Percentiles rank a stretch among this genome's conserved stretches.
phyloP scores from a whole-genome alignment of 2,329 filamentous ascomycete genomes.

The Epichloe amarillans region DNA sequence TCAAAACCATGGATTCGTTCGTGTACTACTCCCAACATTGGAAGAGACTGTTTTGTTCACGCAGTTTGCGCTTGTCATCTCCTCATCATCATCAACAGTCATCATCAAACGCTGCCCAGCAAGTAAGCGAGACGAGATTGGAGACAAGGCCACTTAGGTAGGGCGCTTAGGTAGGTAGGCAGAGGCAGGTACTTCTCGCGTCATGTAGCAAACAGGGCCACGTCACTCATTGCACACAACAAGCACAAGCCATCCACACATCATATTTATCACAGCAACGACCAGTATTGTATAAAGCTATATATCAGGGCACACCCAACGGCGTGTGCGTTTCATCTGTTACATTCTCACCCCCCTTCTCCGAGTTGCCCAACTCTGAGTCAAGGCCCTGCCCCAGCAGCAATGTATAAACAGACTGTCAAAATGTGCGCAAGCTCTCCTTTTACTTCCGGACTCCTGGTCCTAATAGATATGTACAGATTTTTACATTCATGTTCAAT shows the following conservation, averaged over 20 bases:
- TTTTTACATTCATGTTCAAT: conserved; percentile 9
- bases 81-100: too few species aligned
- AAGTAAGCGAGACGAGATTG: too few species aligned
- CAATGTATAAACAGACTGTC: conserved; percentile 1
- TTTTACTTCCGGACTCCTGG: neutral
- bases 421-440: neutral
- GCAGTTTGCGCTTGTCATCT: too few species aligned
- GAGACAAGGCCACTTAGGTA: too few species aligned
- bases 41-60: too few species aligned
- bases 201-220: neutral
- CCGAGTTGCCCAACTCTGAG: neutral
- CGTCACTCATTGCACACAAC: neutral
- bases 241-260: neutral
- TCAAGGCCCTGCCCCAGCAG: neutral
- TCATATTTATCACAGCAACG: neutral
- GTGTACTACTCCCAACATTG: too few species aligned
- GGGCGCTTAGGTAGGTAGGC: too few species aligned
- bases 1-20: too few species aligned
- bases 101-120: too few species aligned
- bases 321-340: neutral
- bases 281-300: conserved; percentile 1
- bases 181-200: neutral
- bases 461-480: conserved; percentile 9
- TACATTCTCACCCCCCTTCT: neutral
- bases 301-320: neutral